phyloP scores from a whole-genome alignment of 2,329 filamentous ascomycete genomes.

The Talaromyces rugulosus region DNA sequence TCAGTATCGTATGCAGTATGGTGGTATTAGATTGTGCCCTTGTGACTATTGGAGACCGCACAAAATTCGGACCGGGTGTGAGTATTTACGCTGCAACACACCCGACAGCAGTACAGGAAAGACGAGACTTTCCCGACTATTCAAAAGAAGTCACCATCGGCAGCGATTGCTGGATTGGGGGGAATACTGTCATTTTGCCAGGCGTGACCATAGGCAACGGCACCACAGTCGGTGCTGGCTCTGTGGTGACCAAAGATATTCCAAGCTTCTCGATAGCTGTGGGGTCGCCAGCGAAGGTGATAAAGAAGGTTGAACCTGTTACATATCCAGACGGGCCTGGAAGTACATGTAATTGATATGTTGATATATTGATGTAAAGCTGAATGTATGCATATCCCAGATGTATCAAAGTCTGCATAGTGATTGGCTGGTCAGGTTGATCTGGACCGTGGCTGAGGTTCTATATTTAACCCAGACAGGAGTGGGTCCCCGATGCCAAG shows the following conservation, averaged over 20 bases:
- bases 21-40: conserved; percentile 48
- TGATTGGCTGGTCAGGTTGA: background rate
- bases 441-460: background rate
- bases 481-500: background rate
- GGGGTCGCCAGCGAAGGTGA: conserved; percentile 10
- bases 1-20: conserved; percentile 50
- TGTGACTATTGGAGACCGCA: conserved; percentile 48
- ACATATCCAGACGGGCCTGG: background rate
- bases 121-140: conserved; percentile 44
- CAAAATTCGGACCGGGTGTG: conserved; percentile 50
- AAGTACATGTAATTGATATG: too few relatives aligned
- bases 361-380: too few relatives aligned
- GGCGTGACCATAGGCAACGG: conserved; percentile 37
- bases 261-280: conserved; percentile 8
- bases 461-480: background rate
- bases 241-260: conserved; percentile 29
- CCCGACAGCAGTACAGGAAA: conserved; percentile 42
- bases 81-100: conserved; percentile 49
- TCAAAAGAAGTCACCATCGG: conserved; percentile 42
- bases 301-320: conserved; percentile 1
- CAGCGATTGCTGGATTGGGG: conserved; percentile 44
- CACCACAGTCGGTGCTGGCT: conserved; percentile 28
- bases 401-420: background rate
- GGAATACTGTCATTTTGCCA: conserved; percentile 36
- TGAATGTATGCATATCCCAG: too few relatives aligned